Evolutionary conservation across 1,284 basidiomycete species (phyloP).

Genomic region (Nidula niveotomentosa): DNA sequence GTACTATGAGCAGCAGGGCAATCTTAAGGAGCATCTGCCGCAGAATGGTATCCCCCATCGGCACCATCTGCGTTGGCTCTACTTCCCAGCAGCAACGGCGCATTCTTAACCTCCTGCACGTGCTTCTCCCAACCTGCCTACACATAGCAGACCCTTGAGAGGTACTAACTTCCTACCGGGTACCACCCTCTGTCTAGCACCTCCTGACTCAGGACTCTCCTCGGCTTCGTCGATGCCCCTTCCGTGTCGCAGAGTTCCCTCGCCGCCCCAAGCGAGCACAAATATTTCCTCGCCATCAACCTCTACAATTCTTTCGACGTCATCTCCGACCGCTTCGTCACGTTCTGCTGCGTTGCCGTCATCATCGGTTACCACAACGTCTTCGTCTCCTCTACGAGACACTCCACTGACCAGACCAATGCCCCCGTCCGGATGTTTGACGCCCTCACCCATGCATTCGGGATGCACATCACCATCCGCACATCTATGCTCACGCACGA

Average conservation of each 20-base stretch:
- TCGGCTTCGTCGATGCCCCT: slow-evolving; percentile 41
- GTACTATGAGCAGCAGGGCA: too few species aligned
- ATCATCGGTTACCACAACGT: slow-evolving; percentile 95
- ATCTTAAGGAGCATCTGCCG: too few species aligned
- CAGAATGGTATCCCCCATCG: too few species aligned
- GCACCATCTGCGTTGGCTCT: too few species aligned
- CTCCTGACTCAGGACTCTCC: slow-evolving; percentile 65
- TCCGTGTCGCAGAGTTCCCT: slow-evolving; percentile 31
- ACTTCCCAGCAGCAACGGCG: slow-evolving; percentile 83
- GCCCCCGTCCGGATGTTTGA: slow-evolving; percentile 91
- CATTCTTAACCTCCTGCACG: slow-evolving; percentile 86
- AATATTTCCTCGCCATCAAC: slow-evolving; percentile 98
- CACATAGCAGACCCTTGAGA: slow-evolving; percentile 78
- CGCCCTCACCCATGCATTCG: slow-evolving; percentile 83
- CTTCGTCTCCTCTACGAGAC: slow-evolving; percentile 97
- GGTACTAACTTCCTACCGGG: slow-evolving; percentile 85
- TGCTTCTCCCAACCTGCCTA: slow-evolving; percentile 82
- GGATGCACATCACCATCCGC: slow-evolving; percentile 88
- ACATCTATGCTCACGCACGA: slow-evolving; percentile 90
- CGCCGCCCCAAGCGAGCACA: slow-evolving; percentile 68
- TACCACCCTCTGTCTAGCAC: slow-evolving; percentile 59
- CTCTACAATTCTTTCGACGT: slow-evolving; percentile 96
- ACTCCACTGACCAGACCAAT: slow-evolving; percentile 95
- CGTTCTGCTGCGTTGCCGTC: slow-evolving; percentile 88
- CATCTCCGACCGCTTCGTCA: slow-evolving; percentile 93